Percentiles rank a stretch among this genome's conserved stretches.
Conservation (phyloP, 129 eudicot genomes). For the Artemisia tridentata region DNA sequence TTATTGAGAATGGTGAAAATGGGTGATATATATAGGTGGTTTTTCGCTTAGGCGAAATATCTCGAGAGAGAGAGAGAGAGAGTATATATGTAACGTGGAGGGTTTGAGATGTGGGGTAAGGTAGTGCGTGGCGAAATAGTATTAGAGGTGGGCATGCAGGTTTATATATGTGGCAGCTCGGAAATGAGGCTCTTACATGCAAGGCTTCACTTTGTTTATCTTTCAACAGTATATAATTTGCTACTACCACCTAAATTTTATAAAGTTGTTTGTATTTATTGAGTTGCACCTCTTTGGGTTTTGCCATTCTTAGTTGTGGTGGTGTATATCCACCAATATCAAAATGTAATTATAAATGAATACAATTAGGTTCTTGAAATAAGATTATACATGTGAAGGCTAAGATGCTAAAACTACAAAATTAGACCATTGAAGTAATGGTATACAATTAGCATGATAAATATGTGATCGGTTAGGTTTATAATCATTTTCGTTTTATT, state of each 20-base stretch:
- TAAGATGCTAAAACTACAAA: too few relatives aligned
- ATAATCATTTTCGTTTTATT: too few relatives aligned
- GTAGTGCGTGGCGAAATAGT: slow-evolving; percentile 57
- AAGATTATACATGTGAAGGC: too few relatives aligned
- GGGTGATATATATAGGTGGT: slow-evolving; percentile 15
- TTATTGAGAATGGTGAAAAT: not conserved
- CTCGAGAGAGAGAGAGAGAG: slow-evolving; percentile 21
- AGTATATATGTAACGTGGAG: slow-evolving; percentile 40
- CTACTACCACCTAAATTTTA: not conserved
- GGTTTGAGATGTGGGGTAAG: slow-evolving; percentile 34
- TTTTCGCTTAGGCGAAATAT: slow-evolving; percentile 7
- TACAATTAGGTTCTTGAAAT: too few relatives aligned
- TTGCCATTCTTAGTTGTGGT: not conserved
- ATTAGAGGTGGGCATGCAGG: slow-evolving; percentile 68
- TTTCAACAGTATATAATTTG: not conserved
- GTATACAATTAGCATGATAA: too few relatives aligned
- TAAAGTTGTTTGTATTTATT: slow-evolving; percentile 10
- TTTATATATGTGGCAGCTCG: slow-evolving; percentile 63
- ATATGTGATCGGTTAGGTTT: not conserved
- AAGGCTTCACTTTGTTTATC: slow-evolving; percentile 7
- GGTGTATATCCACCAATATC: too few relatives aligned
- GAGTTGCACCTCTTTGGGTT: not conserved
- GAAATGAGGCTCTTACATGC: slow-evolving; percentile 40
- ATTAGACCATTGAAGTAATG: too few relatives aligned
- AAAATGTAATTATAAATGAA: too few relatives aligned